Evolutionary conservation across 1,284 basidiomycete genomes (phyloP), one percentile per base, ranked within the genome.

Genomic region (Lignosus rhinocerotis): DNA sequence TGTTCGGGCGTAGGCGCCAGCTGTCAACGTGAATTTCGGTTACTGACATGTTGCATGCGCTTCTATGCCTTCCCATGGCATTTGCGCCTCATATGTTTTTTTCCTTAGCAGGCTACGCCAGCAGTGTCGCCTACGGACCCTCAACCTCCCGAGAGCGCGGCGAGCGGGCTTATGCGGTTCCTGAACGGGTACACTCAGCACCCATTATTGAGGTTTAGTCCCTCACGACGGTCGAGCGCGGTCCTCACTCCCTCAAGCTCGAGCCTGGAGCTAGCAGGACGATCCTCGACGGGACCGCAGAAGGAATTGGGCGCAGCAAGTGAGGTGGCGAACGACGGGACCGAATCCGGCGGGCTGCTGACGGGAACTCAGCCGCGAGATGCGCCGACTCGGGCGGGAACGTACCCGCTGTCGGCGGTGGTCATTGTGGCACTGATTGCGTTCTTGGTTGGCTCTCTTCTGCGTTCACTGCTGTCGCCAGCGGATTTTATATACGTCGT

Each of bases 401-500:
- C 56, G 50, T 83, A 78, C 65, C 73, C 81, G 48, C 64, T 88
- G 63, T 85, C 86, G 52, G 85, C 83, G 43, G 73, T 96, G 54
- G 71, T 98, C 61, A 77, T 96, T 57, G 84, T 91, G 16, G 93
- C 88, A 46, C 72, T 98, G 62, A 91, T 96, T 61, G 90, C 92
- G 38, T 96, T 98, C 74, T 77, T 99, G 63, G 80, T 98, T 62
- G 96, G 96, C 38, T 96, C 93, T 11, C 78, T 99, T 50, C 74
- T 96, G 61, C 84, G 96, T 57, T 93, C 92, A 8, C 78, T 98
- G 60, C 76, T 98, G 41, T 88, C 89, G 8, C 91, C 94, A 11
- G 88, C 91, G n/a, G 96, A 98, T 73, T 98, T 96, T 76, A 86
- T 96, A 53, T 91, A 91, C 72, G 81, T 93, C 50, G 85, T 85